Conservation (phyloP, 1,284 basidiomycete species). For the Moniliophthora roreri region DNA sequence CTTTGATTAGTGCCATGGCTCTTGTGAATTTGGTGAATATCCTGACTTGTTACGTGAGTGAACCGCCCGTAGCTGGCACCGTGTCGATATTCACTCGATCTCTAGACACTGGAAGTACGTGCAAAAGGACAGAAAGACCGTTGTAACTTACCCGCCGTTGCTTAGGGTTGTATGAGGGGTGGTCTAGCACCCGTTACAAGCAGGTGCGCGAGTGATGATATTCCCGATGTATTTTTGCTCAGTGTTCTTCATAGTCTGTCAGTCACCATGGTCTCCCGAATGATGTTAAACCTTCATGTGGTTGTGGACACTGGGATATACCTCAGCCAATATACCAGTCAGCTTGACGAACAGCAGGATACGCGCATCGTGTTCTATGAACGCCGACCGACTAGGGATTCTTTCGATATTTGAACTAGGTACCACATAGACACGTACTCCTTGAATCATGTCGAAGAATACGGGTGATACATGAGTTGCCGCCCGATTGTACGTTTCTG, state of each 20-base stretch:
- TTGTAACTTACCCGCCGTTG: too few species aligned
- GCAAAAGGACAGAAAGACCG: too few species aligned
- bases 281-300: constrained; percentile 11
- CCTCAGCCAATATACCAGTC: background rate
- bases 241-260: background rate
- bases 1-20: constrained; percentile 1
- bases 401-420: too few species aligned
- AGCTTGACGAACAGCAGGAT: too few species aligned
- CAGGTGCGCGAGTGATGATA: background rate
- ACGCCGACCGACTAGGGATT: too few species aligned
- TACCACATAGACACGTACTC: too few species aligned
- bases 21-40: constrained; percentile 8
- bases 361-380: too few species aligned
- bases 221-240: background rate
- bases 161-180: background rate
- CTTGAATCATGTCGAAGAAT: too few species aligned
- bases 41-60: constrained; percentile 7
- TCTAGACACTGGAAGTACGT: background rate
- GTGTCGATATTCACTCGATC: too few species aligned
- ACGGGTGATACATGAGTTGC: too few species aligned
- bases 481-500: too few species aligned
- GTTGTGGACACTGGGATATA: constrained; percentile 8
- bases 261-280: constrained; percentile 4
- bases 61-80: too few species aligned
- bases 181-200: constrained; percentile 4